Evolutionary conservation across 2,329 filamentous ascomycete species (phyloP), one percentile per base, ranked within the genome.

Genomic region (Neonectria hederae): DNA sequence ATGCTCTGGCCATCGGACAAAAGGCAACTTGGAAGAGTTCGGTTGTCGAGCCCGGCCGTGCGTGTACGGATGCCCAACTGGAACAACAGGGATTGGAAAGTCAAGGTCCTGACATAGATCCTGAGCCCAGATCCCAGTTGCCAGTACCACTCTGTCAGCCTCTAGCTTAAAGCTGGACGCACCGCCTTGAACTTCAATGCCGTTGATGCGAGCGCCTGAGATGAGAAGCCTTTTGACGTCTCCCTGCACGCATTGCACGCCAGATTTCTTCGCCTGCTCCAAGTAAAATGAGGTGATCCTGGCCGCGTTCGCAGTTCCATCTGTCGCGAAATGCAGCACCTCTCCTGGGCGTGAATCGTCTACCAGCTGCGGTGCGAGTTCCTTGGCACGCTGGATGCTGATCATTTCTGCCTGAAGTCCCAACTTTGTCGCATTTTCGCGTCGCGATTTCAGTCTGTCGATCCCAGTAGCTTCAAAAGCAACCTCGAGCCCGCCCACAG

Each of bases 111-210:
- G 57, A 19, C 66, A 58, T 0, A 73, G 63, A 5, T 62, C 66
- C n/a, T 70, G 69, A 0, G 69, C 71, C 71, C 71, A 73, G 0
- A 73, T 65, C 3, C 71, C 71, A 0, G 71, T 73, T 1, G 71
- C 69, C 1, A 73, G 53, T 17, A 73, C 57, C 7, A 72, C 66
- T n/a, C 65, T 73, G n/a, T 65, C 54, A 0, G 71, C 68, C 1
- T 22, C 22, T 3, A 73, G 19, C 4, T 56, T 21, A n/a, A 42
- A 42, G 55, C 1, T 26, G 22, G 5, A 35, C 22, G 4, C 24
- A 0, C 48, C 48, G 0, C 66, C 24, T 2, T 38, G n/a, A 3
- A 63, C 9, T 0, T 64, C 54, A 4, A 72, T 28, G 1, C 71
- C 71, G 0, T 30, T 66, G 14, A 70, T 49, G 3, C 38, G 43